Conservation (phyloP, 768 basidiomycete species). For the Stropharia rugosoannulata region DNA sequence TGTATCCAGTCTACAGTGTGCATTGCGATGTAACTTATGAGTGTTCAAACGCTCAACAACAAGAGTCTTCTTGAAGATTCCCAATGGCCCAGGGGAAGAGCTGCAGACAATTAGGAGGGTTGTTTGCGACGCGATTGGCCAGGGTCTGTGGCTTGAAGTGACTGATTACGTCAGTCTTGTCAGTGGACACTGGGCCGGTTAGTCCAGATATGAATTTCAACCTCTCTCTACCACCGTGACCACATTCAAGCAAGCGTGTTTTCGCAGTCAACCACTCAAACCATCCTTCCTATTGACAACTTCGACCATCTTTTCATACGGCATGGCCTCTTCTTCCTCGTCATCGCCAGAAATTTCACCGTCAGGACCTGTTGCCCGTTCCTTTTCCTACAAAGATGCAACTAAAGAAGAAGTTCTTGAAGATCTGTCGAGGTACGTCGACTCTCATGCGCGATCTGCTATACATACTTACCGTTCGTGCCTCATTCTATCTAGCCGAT, state of each 20-base stretch:
- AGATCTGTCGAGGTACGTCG: slow-evolving; percentile 79
- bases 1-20: too few relatives aligned
- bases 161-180: slow-evolving; percentile 11
- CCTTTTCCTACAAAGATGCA: slow-evolving; percentile 67
- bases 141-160: neutral
- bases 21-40: too few relatives aligned
- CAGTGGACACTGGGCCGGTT: slow-evolving; percentile 1
- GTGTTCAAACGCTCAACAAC: too few relatives aligned
- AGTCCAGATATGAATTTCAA: slow-evolving; percentile 10
- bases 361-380: slow-evolving; percentile 31
- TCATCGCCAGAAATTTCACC: slow-evolving; percentile 74
- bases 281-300: slow-evolving; percentile 25
- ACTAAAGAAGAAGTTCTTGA: slow-evolving; percentile 86
- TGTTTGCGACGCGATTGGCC: too few relatives aligned
- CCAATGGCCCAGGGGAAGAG: too few relatives aligned
- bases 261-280: slow-evolving; percentile 14
- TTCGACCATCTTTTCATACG: slow-evolving; percentile 29
- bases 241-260: slow-evolving; percentile 14
- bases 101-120: too few relatives aligned
- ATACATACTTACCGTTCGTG: neutral
- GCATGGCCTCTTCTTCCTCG: slow-evolving; percentile 76
- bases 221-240: slow-evolving; percentile 12
- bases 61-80: too few relatives aligned
- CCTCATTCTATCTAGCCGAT: slow-evolving; percentile 59
- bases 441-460: neutral